Base-by-base conservation (phyloP, 2,329 filamentous ascomycete genomes). In the Colletotrichum sp. region DNA sequence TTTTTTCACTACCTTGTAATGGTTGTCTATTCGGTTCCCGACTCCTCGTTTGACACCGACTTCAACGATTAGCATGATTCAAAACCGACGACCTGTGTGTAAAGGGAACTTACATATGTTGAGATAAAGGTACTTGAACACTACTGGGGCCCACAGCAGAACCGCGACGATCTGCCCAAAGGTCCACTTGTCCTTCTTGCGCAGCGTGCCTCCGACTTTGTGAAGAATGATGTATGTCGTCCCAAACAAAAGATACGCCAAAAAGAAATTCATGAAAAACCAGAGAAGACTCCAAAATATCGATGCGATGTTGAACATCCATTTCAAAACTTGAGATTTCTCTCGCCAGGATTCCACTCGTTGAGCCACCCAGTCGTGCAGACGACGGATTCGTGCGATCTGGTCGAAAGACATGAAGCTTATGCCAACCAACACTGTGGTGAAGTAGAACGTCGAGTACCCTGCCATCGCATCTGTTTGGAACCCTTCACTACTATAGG, bases 111-210 rank as follows among this genome's bases (percentile, higher is more conserved):
- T 72, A 79, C 76, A 80, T 8, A 76, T 68, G n/a, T 78, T 78
- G 34, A 72, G 78, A 34, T 79, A 79, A 4, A 79, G 63, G 36
- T 71, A 79, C 73, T 79, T 80, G 21, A 59, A 67, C 13, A 77
- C 55, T 1, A 79, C 77, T 2, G 80, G 80, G 0, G 79, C 79
- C 80, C 79, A 82, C 0, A 80, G 75, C 64, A 79, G 69, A 1
- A 80, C 74, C 7, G 80, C 79, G 9, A 81, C 78, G 21, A 82
- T 48, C 48, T 82, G 80, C 8, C 80, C 80, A 65, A 79, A 81
- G 2, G 78, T 78, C 80, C 79, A 82, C 9, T 34, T 24, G 13
- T 71, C 28, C 28, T 24, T 71, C 24, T 65, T 4, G 39, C 16
- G 0, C 5, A 63, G 2, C 24, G 43, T 21, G 3, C 4, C 28